Conservation (phyloP, 306 rosid species). For the Malus orientalis region DNA sequence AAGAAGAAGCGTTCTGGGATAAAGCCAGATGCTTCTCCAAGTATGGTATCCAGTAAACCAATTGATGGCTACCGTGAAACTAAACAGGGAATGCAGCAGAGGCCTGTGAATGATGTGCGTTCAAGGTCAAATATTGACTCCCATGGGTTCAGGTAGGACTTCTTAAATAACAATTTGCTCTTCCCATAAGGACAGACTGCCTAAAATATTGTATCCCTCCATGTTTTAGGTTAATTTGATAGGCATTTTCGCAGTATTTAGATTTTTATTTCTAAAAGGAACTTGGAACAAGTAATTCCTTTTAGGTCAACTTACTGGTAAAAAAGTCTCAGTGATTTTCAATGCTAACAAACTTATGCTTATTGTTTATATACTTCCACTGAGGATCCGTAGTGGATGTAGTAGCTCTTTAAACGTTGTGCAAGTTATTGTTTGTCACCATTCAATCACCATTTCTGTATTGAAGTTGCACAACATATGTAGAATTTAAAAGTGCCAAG, state of each 20-base stretch:
- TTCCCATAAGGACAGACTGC: neutral
- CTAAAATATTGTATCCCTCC: neutral
- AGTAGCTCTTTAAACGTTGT: neutral
- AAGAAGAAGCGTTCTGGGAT: constrained; percentile 92
- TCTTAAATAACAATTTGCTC: constrained; percentile 5
- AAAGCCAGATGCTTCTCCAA: constrained; percentile 82
- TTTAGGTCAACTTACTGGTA: neutral
- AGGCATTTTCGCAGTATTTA: neutral
- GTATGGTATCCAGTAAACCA: constrained; percentile 50
- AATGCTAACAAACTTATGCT: neutral
- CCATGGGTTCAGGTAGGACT: constrained; percentile 81
- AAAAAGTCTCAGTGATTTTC: neutral
- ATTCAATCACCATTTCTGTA: neutral
- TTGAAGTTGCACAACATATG: neutral
- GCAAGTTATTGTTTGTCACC: neutral
- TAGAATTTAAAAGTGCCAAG: neutral
- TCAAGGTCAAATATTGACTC: constrained; percentile 71
- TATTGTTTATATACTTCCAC: neutral
- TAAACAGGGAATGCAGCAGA: constrained; percentile 84
- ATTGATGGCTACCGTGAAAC: constrained; percentile 67
- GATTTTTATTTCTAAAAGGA: neutral
- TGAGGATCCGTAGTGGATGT: neutral
- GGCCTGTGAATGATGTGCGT: constrained; percentile 68
- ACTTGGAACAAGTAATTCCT: neutral
- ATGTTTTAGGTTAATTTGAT: neutral